These are phyloP conservation scores for Fusarium anguioides DNA, from an alignment of 2,329 filamentous ascomycete species.

Conservation along the genomic window DNA sequence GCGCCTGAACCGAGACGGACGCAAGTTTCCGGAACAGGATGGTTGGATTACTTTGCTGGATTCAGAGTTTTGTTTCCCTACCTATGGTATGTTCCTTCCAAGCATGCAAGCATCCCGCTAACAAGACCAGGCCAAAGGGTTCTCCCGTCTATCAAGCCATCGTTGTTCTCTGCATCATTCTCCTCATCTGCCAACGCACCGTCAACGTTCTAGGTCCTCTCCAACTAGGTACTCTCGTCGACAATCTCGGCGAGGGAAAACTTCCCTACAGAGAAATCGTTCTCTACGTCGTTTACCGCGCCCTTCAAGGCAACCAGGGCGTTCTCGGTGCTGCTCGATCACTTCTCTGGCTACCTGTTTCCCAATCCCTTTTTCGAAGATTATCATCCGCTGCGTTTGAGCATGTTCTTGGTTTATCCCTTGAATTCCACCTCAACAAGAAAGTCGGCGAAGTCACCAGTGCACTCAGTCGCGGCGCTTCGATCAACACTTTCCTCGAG, in stretches of 20 bases:
- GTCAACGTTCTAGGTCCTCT: slow-evolving; percentile 58
- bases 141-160: slow-evolving; percentile 54
- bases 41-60: slow-evolving; percentile 60
- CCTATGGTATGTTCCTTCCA: slow-evolving; percentile 50
- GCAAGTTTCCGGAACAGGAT: slow-evolving; percentile 52
- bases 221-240: slow-evolving; percentile 56
- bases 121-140: slow-evolving; percentile 53
- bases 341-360: slow-evolving; percentile 61
- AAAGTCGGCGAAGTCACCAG: slow-evolving; percentile 63
- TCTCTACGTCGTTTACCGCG: slow-evolving; percentile 58
- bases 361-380: slow-evolving; percentile 56
- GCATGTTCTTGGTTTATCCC: slow-evolving; percentile 58
- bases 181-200: slow-evolving; percentile 56
- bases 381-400: slow-evolving; percentile 59
- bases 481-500: slow-evolving; percentile 62
- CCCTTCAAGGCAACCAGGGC: slow-evolving; percentile 59
- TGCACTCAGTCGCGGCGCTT: slow-evolving; percentile 59
- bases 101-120: neutral
- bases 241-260: slow-evolving; percentile 53
- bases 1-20: slow-evolving; percentile 40
- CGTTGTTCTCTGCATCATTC: slow-evolving; percentile 54
- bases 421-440: slow-evolving; percentile 64
- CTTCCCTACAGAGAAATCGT: slow-evolving; percentile 57
- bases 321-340: slow-evolving; percentile 55
- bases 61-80: slow-evolving; percentile 59